Evolutionary conservation across 2,329 filamentous ascomycete genomes (phyloP).

Genomic region (Cladosporium sp.): DNA sequence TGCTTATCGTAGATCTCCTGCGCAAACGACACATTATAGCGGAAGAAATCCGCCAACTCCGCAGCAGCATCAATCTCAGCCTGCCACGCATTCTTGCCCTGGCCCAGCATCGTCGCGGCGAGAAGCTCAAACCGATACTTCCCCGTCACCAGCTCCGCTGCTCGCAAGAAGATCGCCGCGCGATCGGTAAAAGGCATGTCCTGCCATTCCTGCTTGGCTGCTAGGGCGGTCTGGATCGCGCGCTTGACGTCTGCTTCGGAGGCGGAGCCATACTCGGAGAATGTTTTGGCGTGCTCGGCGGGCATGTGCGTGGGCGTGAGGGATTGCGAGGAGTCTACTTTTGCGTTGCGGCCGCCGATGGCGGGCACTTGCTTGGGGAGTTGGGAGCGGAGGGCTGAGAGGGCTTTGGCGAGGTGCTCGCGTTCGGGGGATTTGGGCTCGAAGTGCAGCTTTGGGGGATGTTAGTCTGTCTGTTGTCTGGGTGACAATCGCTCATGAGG

Average conservation of each 20-base stretch:
- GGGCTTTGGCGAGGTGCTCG: conserved; percentile 71
- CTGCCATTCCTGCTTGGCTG: conserved; percentile 86
- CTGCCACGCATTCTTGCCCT: conserved; percentile 98
- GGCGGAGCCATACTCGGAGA: conserved; percentile 85
- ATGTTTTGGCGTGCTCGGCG: conserved; percentile 69
- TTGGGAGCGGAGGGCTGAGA: conserved; percentile 68
- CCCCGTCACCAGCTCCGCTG: conserved; percentile 81
- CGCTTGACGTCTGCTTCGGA: conserved; percentile 70
- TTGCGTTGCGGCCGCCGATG: conserved; percentile 70
- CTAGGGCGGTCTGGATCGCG: conserved; percentile 81
- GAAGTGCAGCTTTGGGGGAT: conserved; percentile 72
- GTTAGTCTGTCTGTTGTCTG: not conserved
- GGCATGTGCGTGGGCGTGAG: conserved; percentile 74
- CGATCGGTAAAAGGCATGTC: conserved; percentile 83
- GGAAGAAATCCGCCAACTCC: conserved; percentile 86
- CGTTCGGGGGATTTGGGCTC: conserved; percentile 78
- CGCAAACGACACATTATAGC: conserved; percentile 89
- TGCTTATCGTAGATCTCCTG: conserved; percentile 88
- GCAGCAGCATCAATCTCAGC: conserved; percentile 97
- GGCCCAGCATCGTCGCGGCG: conserved; percentile 92
- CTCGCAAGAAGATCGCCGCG: conserved; percentile 92
- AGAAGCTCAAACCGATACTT: conserved; percentile 98
- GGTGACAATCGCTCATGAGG: not conserved
- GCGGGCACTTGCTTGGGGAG: conserved; percentile 77
- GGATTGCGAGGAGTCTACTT: conserved; percentile 58